Base-by-base conservation (phyloP, 805 yeast genomes). In the Naumovozyma baii region DNA sequence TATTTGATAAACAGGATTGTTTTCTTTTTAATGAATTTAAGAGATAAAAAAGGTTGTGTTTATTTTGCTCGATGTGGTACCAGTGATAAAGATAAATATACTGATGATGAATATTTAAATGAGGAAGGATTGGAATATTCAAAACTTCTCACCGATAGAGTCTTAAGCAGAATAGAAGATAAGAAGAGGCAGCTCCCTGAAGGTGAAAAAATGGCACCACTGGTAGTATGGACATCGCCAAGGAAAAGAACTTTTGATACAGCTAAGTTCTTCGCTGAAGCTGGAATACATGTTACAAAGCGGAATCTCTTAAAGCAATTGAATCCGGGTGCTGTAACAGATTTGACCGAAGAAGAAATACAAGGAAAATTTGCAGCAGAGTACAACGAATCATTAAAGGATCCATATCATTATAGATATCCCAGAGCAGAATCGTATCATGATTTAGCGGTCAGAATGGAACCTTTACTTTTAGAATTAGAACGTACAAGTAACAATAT, bases 401-500 rank as follows among this genome's bases (percentile, higher is more conserved):
- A 90, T 58, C 96, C 96, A 2, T 92, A 92, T 56, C 96, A 92
- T 62, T 90, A 82, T 57, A 70, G 98, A 43, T 92, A 75, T 57
- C 84, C 95, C 2, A 71, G 97, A 37, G 86, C 94, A 0, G 99
- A 92, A 64, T 83, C 94, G 37, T 92, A 87, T 57, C 98, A 92
- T 62, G 99, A 92, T 61, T 70, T 92, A 41, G 97, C 98, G 0
- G 81, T 92, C 29, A 78, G 95, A 51, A 74, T 92, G 64, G 98
- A 92, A 62, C 95, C 97, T 0, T 68, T 92, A 40, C 76, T 92
- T 44, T 70, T 92, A 57, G 97, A 92, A 61, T 80, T 92, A 78
- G 99, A 92, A 61, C 74, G 96, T 50, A 80, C 83, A 74, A 74
- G 84, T 39, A 84, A 86, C 16, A 96, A 87, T 57, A 73, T 92